A percentile compares a stretch with the other conserved stretches of the same genome.
Evolutionary conservation across 2,329 filamentous ascomycete genomes (phyloP).

Genomic region (Coccinonectria pachysandricola): DNA sequence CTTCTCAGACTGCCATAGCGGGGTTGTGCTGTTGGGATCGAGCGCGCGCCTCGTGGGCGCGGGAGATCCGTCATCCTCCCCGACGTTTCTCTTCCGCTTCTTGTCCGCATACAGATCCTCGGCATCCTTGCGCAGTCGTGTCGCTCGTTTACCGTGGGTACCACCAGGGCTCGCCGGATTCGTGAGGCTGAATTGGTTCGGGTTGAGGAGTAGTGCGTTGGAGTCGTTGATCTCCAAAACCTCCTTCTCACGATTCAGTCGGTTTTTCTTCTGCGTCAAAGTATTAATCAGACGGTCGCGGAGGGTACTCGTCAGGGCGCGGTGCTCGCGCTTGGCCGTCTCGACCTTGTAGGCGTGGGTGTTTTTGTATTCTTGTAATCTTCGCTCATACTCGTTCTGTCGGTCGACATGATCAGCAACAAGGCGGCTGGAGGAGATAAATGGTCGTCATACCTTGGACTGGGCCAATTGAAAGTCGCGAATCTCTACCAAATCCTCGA

Average conservation of each 20-base stretch:
- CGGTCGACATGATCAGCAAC: conserved; percentile 8
- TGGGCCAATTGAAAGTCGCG: conserved; percentile 74
- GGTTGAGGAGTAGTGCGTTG: conserved; percentile 54
- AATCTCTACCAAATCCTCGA: conserved; percentile 81
- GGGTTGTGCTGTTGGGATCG: conserved; percentile 47
- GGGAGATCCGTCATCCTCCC: conserved; percentile 54
- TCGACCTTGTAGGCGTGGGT: conserved; percentile 52
- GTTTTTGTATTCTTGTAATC: conserved; percentile 47
- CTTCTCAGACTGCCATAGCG: conserved; percentile 53
- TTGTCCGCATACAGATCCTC: conserved; percentile 51
- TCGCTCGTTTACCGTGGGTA: conserved; percentile 52
- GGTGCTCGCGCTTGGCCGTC: conserved; percentile 52
- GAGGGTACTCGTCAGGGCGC: conserved; percentile 47
- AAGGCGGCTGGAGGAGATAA: conserved; percentile 1
- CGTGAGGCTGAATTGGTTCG: conserved; percentile 56
- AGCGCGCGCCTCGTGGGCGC: conserved; percentile 44
- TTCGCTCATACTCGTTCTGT: conserved; percentile 54
- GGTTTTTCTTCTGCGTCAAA: conserved; percentile 53
- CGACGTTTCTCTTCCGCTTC: conserved; percentile 51
- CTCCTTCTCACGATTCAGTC: conserved; percentile 56
- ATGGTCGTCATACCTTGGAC: conserved; percentile 55
- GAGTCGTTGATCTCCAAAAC: conserved; percentile 57
- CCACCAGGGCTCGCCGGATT: conserved; percentile 56
- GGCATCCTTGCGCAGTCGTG: conserved; percentile 48
- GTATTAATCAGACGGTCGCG: conserved; percentile 58